phyloP scores from a whole-genome alignment of 306 rosid genomes.

The Cicer chorassanicum region DNA sequence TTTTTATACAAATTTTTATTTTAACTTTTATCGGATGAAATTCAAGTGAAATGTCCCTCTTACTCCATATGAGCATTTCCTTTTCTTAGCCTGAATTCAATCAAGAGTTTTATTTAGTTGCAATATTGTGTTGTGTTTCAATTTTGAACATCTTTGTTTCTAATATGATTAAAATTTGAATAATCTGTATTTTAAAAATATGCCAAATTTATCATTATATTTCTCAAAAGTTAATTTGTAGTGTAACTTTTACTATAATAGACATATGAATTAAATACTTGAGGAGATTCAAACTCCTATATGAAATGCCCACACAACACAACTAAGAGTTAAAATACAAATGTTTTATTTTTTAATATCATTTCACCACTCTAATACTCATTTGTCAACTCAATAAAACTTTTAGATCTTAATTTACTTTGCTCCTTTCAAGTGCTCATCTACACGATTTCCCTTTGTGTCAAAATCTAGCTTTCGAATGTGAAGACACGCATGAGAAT shows the following conservation, averaged over 20 bases:
- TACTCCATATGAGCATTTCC: background rate
- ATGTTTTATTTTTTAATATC: background rate
- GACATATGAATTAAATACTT: too few relatives aligned
- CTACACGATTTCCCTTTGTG: background rate
- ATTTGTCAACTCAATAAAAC: background rate
- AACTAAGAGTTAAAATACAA: background rate
- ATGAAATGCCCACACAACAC: background rate
- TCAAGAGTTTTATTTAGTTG: background rate
- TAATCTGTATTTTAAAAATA: too few relatives aligned
- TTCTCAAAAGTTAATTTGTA: too few relatives aligned
- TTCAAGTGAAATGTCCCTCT: too few relatives aligned
- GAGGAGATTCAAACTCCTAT: too few relatives aligned
- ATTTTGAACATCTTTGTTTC: background rate
- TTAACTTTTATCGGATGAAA: too few relatives aligned
- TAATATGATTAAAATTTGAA: too few relatives aligned
- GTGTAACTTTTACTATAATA: too few relatives aligned
- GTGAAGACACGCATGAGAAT: constrained; percentile 10
- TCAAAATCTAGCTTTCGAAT: background rate
- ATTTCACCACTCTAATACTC: background rate
- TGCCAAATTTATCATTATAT: too few relatives aligned
- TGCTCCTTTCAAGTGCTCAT: background rate
- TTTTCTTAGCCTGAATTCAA: background rate
- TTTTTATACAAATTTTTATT: too few relatives aligned
- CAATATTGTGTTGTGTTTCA: background rate
- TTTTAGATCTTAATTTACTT: background rate